Base-by-base conservation (phyloP, 371 early-diverging fungal genomes). In the Fennellomyces sp. region DNA sequence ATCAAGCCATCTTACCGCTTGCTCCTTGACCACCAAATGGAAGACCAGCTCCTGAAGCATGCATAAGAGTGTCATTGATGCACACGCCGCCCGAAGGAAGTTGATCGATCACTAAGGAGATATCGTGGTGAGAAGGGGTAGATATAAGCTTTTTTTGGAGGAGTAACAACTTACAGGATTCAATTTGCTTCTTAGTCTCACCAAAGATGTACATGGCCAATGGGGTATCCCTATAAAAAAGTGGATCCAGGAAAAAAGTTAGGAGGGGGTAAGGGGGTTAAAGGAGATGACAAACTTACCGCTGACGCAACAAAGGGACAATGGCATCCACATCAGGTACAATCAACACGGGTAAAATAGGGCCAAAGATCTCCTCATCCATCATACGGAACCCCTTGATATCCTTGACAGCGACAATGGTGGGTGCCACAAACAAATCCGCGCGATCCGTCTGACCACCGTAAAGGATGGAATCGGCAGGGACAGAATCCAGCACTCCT, bases 1-100 rank as follows among this genome's bases (percentile, higher is more conserved):
- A 95, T 95, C 5, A 91, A 81, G 35, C 95, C 97, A 41, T 94
- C 95, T 68, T 94, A 94, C 28, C 95, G 95, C 52, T 90, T 59
- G 47, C 77, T 56, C 39, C 28, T 19, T 39, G 23, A 26, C 15
- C 33, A 47, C 57, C 63, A 76, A 60, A 68, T 11, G 36, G 36
- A 8, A 36, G 10, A 11, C 36, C n/a, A 11, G 36, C 11, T 8
- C n/a, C 11, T 36, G 36, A 36, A 27, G 49, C 49, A 27, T 82
- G 75, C 67, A 91, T 70, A 63, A 91, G 59, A 3, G 81, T 76
- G 68, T 94, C 94, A 64, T 95, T 94, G 64, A 90, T 72, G 15
- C 78, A 61, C 2, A 74, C 85, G 53, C 78, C 80, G 27, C 94
- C 95, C 11, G 92, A 89, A 26, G 52, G 70, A 57, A 65, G 73